These are phyloP conservation scores for Schizosaccharomyces japonicus DNA, from an alignment of 805 yeast genomes.

Conservation along the genomic window DNA sequence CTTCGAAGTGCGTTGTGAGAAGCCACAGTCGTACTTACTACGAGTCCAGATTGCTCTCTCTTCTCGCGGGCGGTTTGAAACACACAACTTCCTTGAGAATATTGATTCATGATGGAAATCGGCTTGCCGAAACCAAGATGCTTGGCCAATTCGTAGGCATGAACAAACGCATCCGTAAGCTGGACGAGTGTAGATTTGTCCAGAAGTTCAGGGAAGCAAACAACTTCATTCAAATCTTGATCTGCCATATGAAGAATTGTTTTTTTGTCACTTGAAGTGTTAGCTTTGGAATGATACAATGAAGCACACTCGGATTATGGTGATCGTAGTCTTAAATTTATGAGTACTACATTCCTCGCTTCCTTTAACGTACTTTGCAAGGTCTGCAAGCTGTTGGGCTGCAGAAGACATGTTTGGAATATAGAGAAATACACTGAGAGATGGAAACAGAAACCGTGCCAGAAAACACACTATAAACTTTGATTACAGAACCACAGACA, in stretches of 20 bases:
- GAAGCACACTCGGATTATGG: no score
- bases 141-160: neutral
- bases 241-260: neutral
- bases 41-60: neutral
- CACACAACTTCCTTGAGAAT: slow-evolving; percentile 1
- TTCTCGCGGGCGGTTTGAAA: neutral
- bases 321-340: no score
- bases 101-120: neutral
- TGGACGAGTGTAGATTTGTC: neutral
- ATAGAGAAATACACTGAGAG: no score
- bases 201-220: neutral
- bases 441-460: no score
- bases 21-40: neutral
- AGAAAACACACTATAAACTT: no score
- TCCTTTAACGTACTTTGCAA: no score
- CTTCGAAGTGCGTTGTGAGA: neutral
- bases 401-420: no score
- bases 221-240: neutral
- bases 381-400: no score
- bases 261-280: neutral
- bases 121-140: neutral
- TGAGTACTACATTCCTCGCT: no score
- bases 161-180: neutral
- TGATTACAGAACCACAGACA: no score
- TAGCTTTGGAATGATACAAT: no score